Conservation (phyloP, 306 rosid genomes). For the Trifolium dubium region DNA sequence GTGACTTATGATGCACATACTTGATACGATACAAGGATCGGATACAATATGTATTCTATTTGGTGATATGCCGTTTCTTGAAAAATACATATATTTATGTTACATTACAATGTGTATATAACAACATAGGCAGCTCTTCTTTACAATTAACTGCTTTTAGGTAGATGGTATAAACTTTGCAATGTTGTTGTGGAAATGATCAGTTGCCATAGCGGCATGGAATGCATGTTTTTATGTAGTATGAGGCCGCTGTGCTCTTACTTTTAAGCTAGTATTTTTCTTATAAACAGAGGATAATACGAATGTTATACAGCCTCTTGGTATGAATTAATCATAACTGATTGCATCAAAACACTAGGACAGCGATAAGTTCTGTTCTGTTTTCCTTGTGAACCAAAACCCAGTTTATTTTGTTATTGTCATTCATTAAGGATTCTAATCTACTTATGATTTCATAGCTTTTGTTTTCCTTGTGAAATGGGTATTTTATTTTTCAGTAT, state of each 20-base stretch:
- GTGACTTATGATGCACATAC: neutral
- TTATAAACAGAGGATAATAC: slow-evolving; percentile 5
- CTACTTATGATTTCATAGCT: neutral
- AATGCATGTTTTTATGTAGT: slow-evolving; percentile 15
- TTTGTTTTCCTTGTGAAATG: too few species aligned
- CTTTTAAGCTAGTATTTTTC: neutral
- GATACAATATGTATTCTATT: neutral
- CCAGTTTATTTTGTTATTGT: slow-evolving; percentile 1
- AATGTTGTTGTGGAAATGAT: slow-evolving; percentile 30
- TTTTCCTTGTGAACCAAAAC: slow-evolving; percentile 10
- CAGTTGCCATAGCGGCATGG: slow-evolving; percentile 7
- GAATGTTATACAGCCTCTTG: neutral
- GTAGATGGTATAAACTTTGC: slow-evolving; percentile 20
- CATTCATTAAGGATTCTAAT: slow-evolving; percentile 1
- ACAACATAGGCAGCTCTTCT: neutral
- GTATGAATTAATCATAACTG: neutral
- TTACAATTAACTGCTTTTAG: slow-evolving; percentile 21
- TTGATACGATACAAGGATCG: neutral
- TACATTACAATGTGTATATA: slow-evolving; percentile 6
- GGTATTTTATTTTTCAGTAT: slow-evolving; percentile 15
- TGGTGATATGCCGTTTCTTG: neutral
- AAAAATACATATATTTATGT: neutral
- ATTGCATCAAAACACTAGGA: slow-evolving; percentile 12
- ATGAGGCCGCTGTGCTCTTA: slow-evolving; percentile 9
- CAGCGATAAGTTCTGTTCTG: slow-evolving; percentile 20